Evolutionary conservation across 805 yeast genomes (phyloP).

Genomic region (Geotrichum ghanense): DNA sequence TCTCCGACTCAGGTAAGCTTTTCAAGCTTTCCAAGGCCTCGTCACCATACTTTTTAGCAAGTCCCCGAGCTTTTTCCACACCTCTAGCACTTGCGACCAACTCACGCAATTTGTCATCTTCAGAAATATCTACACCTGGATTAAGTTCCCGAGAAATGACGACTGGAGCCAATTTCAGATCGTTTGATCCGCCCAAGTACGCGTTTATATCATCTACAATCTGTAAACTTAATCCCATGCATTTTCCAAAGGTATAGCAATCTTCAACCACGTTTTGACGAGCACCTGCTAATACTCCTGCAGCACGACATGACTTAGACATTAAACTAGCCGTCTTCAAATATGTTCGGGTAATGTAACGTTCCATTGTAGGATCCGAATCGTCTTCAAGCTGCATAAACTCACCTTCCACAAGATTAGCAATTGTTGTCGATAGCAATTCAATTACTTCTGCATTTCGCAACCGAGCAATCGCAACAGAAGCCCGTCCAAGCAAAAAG

Average conservation of each 20-base stretch:
- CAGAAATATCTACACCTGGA: constrained; percentile 62
- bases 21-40: constrained; percentile 59
- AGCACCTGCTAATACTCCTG: constrained; percentile 88
- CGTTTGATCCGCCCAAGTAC: constrained; percentile 72
- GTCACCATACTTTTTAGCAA: constrained; percentile 71
- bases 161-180: constrained; percentile 93
- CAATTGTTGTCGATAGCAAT: constrained; percentile 88
- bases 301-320: constrained; percentile 86
- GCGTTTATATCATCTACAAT: constrained; percentile 93
- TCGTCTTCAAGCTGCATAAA: constrained; percentile 82
- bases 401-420: constrained; percentile 95
- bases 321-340: constrained; percentile 89
- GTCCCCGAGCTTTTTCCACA: constrained; percentile 55
- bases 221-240: constrained; percentile 91
- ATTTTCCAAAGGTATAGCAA: constrained; percentile 85
- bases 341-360: constrained; percentile 90
- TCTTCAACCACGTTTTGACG: constrained; percentile 66
- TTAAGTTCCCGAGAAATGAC: constrained; percentile 85
- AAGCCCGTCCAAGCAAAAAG: constrained; percentile 88
- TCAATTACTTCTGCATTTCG: constrained; percentile 97
- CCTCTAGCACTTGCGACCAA: constrained; percentile 68
- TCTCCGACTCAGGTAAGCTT: constrained; percentile 74
- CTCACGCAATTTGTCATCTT: constrained; percentile 26
- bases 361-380: constrained; percentile 51
- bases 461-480: constrained; percentile 86